These are phyloP conservation scores for Alternaria angustiovoidea DNA, from an alignment of 2,329 filamentous ascomycete genomes.

Conservation along the genomic window DNA sequence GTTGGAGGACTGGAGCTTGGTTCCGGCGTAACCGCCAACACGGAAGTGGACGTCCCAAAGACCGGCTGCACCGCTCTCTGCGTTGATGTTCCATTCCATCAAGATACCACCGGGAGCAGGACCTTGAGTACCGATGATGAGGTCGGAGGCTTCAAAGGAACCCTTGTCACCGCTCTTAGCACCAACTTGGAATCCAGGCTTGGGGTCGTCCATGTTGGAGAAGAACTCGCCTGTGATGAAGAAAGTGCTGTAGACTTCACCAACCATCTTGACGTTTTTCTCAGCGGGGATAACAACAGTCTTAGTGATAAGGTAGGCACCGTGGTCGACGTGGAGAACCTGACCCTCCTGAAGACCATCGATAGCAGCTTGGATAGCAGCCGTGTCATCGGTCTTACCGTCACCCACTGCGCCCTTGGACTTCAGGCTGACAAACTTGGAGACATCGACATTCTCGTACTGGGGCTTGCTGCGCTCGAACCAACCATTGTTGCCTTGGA, in stretches of 20 bases:
- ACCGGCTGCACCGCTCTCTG: conserved; percentile 72
- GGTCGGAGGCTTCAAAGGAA: conserved; percentile 84
- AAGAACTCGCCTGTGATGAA: conserved; percentile 82
- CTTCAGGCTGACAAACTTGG: conserved; percentile 84
- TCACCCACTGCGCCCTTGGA: conserved; percentile 85
- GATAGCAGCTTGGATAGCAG: conserved; percentile 80
- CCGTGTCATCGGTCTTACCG: conserved; percentile 85
- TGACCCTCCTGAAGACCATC: conserved; percentile 69
- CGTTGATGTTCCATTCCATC: conserved; percentile 86
- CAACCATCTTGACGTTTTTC: conserved; percentile 84
- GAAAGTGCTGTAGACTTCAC: conserved; percentile 90
- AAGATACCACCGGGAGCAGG: conserved; percentile 86
- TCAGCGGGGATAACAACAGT: conserved; percentile 65
- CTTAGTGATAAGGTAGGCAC: conserved; percentile 67
- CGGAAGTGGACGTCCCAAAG: conserved; percentile 98
- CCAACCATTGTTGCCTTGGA: conserved; percentile 73
- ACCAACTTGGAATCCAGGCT: conserved; percentile 87
- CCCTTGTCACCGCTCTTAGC: conserved; percentile 74
- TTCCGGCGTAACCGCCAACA: conserved; percentile 86
- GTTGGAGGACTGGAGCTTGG: conserved; percentile 78
- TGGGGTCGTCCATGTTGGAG: conserved; percentile 75
- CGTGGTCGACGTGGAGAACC: conserved; percentile 71
- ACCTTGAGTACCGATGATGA: conserved; percentile 85
- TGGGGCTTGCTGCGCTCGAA: conserved; percentile 90
- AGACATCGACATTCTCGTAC: conserved; percentile 74